Evolutionary conservation across 129 eudicot species (phyloP), one percentile per base, ranked within the genome.

Genomic region (carrot (Daucus carota)): DNA sequence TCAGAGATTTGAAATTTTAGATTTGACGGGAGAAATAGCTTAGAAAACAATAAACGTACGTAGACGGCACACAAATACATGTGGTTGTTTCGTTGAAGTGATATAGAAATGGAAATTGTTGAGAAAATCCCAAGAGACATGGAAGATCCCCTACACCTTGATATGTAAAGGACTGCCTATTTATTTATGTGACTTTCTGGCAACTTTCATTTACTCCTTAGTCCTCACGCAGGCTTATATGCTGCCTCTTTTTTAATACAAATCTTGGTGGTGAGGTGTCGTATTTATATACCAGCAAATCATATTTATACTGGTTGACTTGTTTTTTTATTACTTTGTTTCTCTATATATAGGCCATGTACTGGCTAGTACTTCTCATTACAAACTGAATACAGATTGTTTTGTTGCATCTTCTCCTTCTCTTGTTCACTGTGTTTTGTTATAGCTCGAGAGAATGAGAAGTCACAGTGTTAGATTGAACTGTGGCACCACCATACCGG

Each of bases 401-500:
- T n/a, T 62, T 32, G 1, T 75, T 62, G 2, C 43, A 29, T 62
- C n/a, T 65, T 43, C 52, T 60, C 22, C 74, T 70, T 24, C 44
- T 60, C 41, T 41, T 13, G 9, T 4, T 41, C 72, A 14, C 59
- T 28, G 38, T 28, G 4, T 15, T 9, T 63, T 40, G n/a, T 62
- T 75, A 28, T 0, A 54, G 62, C 31, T n/a, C 6, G 71, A 14
- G 57, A 62, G 59, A 75, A 76, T 76, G 79, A 76, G 73, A 47
- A 76, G 63, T 29, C 28, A 65, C 26, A 36, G 42, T 22, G n/a
- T 76, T 3, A 62, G 73, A 57, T 65, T 76, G 73, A 76, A 65
- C 33, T 41, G 73, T 43, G 79, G 79, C 16, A 77, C 40, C 26
- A 73, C 74, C 75, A 83, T 85, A 44, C 92, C 92, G 11, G 28